Percentiles rank a stretch among this genome's conserved stretches.
Conservation (phyloP, 306 rosid species). For the Prosopis cineraria region DNA sequence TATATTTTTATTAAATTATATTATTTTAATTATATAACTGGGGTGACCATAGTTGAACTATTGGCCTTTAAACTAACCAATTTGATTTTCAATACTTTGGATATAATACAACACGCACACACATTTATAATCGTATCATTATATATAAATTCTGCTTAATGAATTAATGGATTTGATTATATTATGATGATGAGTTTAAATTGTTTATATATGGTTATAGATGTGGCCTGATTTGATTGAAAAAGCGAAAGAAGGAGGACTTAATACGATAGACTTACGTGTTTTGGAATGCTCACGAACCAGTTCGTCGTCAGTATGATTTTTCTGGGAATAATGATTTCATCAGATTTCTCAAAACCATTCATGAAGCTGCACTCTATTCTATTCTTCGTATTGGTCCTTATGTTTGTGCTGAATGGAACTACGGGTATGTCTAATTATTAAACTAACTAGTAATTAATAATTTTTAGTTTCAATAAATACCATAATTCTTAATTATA, state of each 20-base stretch:
- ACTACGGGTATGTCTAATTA: slow-evolving; percentile 45
- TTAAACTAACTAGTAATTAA: not conserved
- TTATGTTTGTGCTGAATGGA: slow-evolving; percentile 64
- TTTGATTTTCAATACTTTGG: too few relatives aligned
- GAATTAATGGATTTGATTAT: too few relatives aligned
- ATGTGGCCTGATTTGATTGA: slow-evolving; percentile 66
- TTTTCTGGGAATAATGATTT: slow-evolving; percentile 44
- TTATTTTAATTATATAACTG: too few relatives aligned
- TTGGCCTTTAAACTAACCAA: too few relatives aligned
- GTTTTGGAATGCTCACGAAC: slow-evolving; percentile 59
- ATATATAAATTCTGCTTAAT: too few relatives aligned
- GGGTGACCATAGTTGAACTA: too few relatives aligned
- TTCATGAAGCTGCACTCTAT: slow-evolving; percentile 55
- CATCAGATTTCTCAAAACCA: slow-evolving; percentile 48
- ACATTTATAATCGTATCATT: too few relatives aligned
- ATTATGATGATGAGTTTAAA: too few relatives aligned
- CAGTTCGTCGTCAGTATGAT: slow-evolving; percentile 47
- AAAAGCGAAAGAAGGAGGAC: slow-evolving; percentile 57
- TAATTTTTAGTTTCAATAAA: too few relatives aligned
- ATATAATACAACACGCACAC: too few relatives aligned
- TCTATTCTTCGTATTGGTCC: slow-evolving; percentile 69
- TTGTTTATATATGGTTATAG: slow-evolving; percentile 12
- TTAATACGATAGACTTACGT: slow-evolving; percentile 59
- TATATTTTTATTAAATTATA: too few relatives aligned
- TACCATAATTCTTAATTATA: not conserved